Evolutionary conservation across 208 protist species (phyloP), one percentile per base, ranked within the genome.

Genomic region (Strigomonas culicis): DNA sequence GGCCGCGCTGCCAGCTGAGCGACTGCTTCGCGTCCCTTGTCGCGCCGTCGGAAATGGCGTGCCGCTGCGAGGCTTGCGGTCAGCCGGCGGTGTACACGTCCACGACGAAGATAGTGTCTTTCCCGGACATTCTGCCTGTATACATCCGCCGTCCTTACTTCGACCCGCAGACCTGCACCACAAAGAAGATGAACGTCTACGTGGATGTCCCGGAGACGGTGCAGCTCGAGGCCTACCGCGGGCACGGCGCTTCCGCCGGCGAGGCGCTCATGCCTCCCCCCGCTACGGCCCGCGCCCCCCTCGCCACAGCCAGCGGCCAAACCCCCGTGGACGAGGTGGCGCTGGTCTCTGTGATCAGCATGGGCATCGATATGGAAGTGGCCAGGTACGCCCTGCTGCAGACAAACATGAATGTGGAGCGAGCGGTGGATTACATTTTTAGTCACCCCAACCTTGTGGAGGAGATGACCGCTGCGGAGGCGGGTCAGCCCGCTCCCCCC

Each of bases 391-490:
- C 94, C 7, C 79, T 99, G 27, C 63, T 72, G 41, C 68, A 91
- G 60, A 98, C 95, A 3, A 74, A 77, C 61, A 89, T 90, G 85
- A 92, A 98, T 69, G 78, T 95, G 0, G 96, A 99, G 78, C 79
- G 95, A 24, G 97, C 98, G 25, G 77, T 96, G 13, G 97, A 99
- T 57, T 99, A 97, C 89, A 78, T 99, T 62, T 98, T 99, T 71
- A 97, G 80, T 63, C 96, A 97, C 68, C 77, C 87, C 2, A 81
- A 98, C 57, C 88, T 93, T 59, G 67, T 67, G n/a, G 53, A 55
- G 27, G 75, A 88, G 60, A 63, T 74, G 49, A 63, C 32, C 17
- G 58, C 51, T 22, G 69, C 24, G 2, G 51, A 41, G n/a, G 32
- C 28, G 47, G 10, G 4, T 59, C 15, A 43, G 19, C 28, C 15